A percentile compares a stretch with the other conserved stretches of the same genome.
Evolutionary conservation across 768 basidiomycete genomes (phyloP).

Genomic region (Clavaria fumosa): DNA sequence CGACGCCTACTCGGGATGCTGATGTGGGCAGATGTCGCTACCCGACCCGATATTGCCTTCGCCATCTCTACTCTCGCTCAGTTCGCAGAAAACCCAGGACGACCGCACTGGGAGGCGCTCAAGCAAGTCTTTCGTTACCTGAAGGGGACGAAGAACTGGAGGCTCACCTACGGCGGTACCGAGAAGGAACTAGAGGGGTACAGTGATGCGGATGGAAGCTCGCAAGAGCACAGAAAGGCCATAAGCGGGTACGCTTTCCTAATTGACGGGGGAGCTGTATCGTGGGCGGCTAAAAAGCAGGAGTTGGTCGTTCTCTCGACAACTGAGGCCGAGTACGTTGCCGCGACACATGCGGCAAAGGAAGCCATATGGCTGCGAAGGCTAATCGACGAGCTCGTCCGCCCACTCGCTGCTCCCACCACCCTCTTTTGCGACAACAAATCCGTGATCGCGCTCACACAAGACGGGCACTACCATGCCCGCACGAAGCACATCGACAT

Average conservation of each 20-base stretch:
- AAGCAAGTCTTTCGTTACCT: conserved; percentile 20
- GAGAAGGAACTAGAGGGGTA: conserved; percentile 11
- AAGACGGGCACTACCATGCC: too few species aligned
- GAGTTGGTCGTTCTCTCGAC: conserved; percentile 9
- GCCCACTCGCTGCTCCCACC: not conserved
- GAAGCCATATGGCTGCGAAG: conserved; percentile 16
- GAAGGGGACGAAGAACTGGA: conserved; percentile 7
- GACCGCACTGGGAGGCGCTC: conserved; percentile 1
- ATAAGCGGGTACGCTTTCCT: conserved; percentile 19
- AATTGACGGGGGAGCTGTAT: conserved; percentile 15
- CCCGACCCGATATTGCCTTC: conserved; percentile 19
- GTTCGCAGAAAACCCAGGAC: conserved; percentile 13
- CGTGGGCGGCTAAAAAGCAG: conserved; percentile 16
- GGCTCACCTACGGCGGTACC: conserved; percentile 9
- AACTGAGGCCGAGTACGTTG: conserved; percentile 11
- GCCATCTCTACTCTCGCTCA: conserved; percentile 15
- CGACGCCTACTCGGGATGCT: too few species aligned
- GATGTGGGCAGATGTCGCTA: conserved; percentile 19
- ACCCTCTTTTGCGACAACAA: too few species aligned
- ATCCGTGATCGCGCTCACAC: too few species aligned
- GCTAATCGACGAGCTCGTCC: conserved; percentile 12
- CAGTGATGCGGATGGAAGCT: conserved; percentile 13
- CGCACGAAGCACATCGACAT: too few species aligned
- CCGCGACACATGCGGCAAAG: conserved; percentile 11
- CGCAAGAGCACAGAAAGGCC: conserved; percentile 13